phyloP scores from a whole-genome alignment of 306 rosid genomes.

The Quercus agrifolia region DNA sequence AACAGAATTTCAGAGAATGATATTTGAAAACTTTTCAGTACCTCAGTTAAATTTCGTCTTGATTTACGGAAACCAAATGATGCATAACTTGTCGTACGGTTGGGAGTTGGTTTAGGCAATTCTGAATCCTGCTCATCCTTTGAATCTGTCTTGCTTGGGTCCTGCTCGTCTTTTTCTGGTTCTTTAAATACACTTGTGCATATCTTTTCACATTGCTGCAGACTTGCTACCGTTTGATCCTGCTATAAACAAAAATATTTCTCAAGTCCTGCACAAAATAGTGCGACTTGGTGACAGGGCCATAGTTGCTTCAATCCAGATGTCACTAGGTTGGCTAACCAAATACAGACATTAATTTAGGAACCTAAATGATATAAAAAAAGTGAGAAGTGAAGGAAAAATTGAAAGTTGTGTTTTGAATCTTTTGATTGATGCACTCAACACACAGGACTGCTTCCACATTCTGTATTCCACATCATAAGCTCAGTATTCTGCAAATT shows the following conservation, averaged over 20 bases:
- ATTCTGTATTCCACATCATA: background rate
- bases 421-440: background rate
- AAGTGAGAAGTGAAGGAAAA: background rate
- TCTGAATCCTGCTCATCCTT: slow-evolving; percentile 53
- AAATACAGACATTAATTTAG: background rate
- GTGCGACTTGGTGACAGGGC: slow-evolving; percentile 37
- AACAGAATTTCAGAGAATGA: background rate
- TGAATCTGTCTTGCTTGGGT: slow-evolving; percentile 15
- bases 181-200: slow-evolving; percentile 7
- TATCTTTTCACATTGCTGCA: slow-evolving; percentile 33
- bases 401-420: background rate
- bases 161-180: slow-evolving; percentile 21
- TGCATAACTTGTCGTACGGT: slow-evolving; percentile 34
- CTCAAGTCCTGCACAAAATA: slow-evolving; percentile 60
- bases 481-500: background rate
- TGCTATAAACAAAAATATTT: slow-evolving; percentile 59
- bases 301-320: background rate
- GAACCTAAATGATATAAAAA: background rate
- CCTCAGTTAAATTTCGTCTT: slow-evolving; percentile 83
- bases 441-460: background rate
- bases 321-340: background rate
- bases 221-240: slow-evolving; percentile 48
- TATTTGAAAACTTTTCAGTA: slow-evolving; percentile 16
- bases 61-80: slow-evolving; percentile 52
- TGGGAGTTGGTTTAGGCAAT: slow-evolving; percentile 26